phyloP scores from a whole-genome alignment of 2,329 filamentous ascomycete species.

The Fusarium pseudocircinatum region DNA sequence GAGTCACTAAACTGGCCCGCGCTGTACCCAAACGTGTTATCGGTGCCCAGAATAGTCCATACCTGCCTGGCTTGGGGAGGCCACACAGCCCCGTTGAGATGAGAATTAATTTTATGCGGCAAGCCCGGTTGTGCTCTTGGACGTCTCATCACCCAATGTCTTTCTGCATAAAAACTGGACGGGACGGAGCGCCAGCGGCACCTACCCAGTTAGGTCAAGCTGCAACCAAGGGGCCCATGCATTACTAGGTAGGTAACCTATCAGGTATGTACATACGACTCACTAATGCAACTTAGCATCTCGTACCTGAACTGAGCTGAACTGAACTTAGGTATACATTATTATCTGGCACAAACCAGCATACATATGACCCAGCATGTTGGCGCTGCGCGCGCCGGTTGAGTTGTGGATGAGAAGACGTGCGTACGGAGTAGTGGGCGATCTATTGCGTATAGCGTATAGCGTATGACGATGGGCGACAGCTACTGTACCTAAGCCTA shows the following conservation, averaged over 20 bases:
- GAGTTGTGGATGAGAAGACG: constrained; percentile 29
- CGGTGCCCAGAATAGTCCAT: constrained; percentile 16
- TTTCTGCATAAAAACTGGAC: constrained; percentile 34
- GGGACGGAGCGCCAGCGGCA: constrained; percentile 36
- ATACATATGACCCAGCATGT: constrained; percentile 10
- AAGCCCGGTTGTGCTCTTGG: constrained; percentile 35
- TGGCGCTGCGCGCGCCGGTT: constrained; percentile 21
- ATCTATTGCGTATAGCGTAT: constrained; percentile 33
- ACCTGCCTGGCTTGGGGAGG: constrained; percentile 8
- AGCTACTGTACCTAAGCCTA: background rate
- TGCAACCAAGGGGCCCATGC: background rate
- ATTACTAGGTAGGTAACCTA: background rate
- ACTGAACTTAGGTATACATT: no score
- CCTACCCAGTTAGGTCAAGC: constrained; percentile 33
- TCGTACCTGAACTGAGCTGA: constrained; percentile 29
- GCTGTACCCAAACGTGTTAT: constrained; percentile 7
- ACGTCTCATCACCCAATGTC: constrained; percentile 13
- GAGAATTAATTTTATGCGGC: constrained; percentile 44
- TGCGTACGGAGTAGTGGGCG: constrained; percentile 13
- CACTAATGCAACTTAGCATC: constrained; percentile 15
- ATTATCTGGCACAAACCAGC: constrained; percentile 18
- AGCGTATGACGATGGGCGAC: constrained; percentile 30
- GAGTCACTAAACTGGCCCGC: constrained; percentile 18
- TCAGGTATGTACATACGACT: background rate
- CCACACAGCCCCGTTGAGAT: constrained; percentile 10